Evolutionary conservation across 176 grass and related monocot species (phyloP), one percentile per base, ranked within the genome.

Genomic region (Guadua angustifolia): DNA sequence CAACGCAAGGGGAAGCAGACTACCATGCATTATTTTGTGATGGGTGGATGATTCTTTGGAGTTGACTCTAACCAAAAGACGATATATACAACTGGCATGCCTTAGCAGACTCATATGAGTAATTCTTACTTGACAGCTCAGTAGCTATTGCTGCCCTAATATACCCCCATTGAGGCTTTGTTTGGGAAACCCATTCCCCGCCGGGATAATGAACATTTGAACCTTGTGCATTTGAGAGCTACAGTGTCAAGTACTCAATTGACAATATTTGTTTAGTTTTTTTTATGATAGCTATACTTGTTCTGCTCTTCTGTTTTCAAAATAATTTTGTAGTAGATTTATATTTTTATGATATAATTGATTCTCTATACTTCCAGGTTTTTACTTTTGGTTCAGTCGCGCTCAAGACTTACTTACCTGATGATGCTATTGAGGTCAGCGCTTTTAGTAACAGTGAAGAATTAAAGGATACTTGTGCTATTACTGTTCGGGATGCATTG

Each of bases 351-450:
- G 1, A 65, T 18, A 65, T 65, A 17, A 36, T 65, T 15, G 7
- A 35, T 83, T 73, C 6, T 24, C 11, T 77, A 14, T 60, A 5
- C 21, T 35, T 64, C 44, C 32, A 92, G 91, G 91, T 92, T 76
- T 92, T 70, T 45, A 89, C 84, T 10, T 92, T 92, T 87, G 91
- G 91, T 43, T 92, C 91, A 9, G 91, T 92, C 39, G 87, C 91
- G 33, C 74, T 92, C 21, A 92, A 92, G 84, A 92, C 91, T 19
- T n/a, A n/a, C n/a, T n/a, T 92, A 73, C 91, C 91, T 69, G 91
- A 93, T 78, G 91, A 85, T 68, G 91, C 90, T n/a, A 93, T 93
- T 69, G 91, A 93, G 69, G 78, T 93, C 52, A 93, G 88, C 29
- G 84, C 88, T 72, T 87, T 89, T 76, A 92, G 87, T 82, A 58